Base-by-base conservation (phyloP, 257 asterid genomes). In the Ilex asprella region DNA sequence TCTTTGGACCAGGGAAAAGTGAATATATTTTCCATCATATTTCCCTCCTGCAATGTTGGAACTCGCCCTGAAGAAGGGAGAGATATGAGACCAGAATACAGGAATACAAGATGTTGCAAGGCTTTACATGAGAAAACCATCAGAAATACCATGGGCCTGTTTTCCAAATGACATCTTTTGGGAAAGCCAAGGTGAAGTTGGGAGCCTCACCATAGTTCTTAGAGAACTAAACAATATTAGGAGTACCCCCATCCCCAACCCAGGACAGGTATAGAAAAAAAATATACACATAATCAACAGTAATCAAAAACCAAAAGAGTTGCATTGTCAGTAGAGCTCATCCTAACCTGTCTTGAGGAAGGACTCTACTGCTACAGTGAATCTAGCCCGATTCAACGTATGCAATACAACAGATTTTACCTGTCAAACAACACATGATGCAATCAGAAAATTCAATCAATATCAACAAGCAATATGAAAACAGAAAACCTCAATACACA, bases 381-480 rank as follows among this genome's bases (percentile, higher is more conserved):
- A 93, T 81, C 99, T 78, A 66, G 97, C 99, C 43, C 93, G 87
- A 69, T 93, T 93, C 63, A 93, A 85, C 14, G 96, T 89, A 64
- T 84, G 95, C 81, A 93, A 69, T 61, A 93, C 99, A 73, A 93
- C 92, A 61, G 97, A 89, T 84, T 82, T 93, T 72, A 90, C 95
- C 97, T 90, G 83, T 49, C 67, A 63, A 46, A 31, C 35, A 27
- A 67, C 59, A 32, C 21, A 39, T 44, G 49, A 69, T 30, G 39
- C 56, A 64, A 64, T 53, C 30, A 32, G 16, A 58, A 10, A 5
- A 8, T 41, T 67, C 56, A 70, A 55, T 56, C 58, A 61, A 60
- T 43, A 57, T 35, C 58, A 39, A 9, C 27, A 58, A 66, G 65
- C 30, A 30, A 54, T 15, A 7, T 1, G n/a, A 14, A 58, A 51